Percentiles rank a stretch among this genome's conserved stretches.
Evolutionary conservation across 768 basidiomycete species (phyloP).

Genomic region (Naganishia vishniacii): DNA sequence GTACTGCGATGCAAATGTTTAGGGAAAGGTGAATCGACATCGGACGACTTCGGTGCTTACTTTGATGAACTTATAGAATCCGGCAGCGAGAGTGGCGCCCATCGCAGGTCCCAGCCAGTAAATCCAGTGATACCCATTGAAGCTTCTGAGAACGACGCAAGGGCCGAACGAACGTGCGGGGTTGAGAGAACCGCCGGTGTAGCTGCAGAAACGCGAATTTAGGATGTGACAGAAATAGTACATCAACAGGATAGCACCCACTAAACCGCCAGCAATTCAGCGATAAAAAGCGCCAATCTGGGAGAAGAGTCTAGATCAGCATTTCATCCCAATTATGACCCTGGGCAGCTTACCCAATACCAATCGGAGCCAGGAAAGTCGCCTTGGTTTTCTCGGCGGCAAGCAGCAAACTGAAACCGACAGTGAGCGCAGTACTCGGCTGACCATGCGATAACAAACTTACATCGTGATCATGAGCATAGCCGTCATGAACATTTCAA

Average conservation of each 20-base stretch:
- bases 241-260: background rate
- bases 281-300: conserved; percentile 33
- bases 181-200: conserved; percentile 48
- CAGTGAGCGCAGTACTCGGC: background rate
- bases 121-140: conserved; percentile 45
- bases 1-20: conserved; percentile 26
- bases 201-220: conserved; percentile 1
- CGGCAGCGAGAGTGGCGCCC: conserved; percentile 44
- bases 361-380: conserved; percentile 51
- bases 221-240: background rate
- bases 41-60: background rate
- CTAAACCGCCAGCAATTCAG: conserved; percentile 47
- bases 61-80: conserved; percentile 47
- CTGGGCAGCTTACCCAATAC: conserved; percentile 49
- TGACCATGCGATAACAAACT: background rate
- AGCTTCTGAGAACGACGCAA: conserved; percentile 37
- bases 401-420: conserved; percentile 32
- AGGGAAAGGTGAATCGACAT: background rate
- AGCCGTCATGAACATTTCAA: conserved; percentile 50
- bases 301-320: background rate
- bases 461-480: conserved; percentile 30
- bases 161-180: conserved; percentile 45
- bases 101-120: conserved; percentile 40
- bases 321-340: background rate
- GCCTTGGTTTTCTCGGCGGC: conserved; percentile 50